Evolutionary conservation across 148 eudicot genomes (phyloP), one percentile per base, ranked within the genome.

Genomic region (Nepenthes mirabilis): DNA sequence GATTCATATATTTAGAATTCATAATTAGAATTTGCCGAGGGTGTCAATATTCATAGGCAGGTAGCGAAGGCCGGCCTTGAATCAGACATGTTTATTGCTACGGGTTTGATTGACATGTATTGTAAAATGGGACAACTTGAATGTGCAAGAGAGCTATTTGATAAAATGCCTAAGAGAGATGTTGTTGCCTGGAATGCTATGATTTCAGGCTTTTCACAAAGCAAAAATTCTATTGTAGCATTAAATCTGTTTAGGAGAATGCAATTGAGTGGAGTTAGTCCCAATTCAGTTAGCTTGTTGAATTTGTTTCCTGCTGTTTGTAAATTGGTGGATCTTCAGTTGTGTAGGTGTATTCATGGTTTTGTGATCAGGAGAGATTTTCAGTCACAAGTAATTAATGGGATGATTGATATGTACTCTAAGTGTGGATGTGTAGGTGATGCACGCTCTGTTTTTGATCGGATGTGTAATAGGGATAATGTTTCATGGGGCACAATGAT

Each of bases 401-500:
- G 86, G 43, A 65, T 86, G 77, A 71, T 86, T 67, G 94, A 86
- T 67, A 52, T 71, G 64, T 86, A 86, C 36, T 77, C 71, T 2
- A 83, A 86, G 66, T 83, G 88, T 65, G 77, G 83, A 40, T 14
- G 23, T 63, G 58, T 62, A 8, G 71, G 67, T 35, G 61, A 71
- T 55, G 86, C 79, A 55, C 63, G 74, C 2, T 13, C 11, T 62
- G 36, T 86, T 58, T 86, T 86, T 71, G 79, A 83, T 51, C 62
- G 52, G 56, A 76, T 83, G 82, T 11, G 55, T 61, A 55, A 57
- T 13, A 63, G 58, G 58, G 88, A 86, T 68, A 80, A 78, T 67
- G 82, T 83, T 60, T 72, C 94, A 0, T 86, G 88, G 94, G 93
- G 83, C 63, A 71, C 94, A 33, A 67, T 86, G 73, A 86, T 83